Conservation (phyloP, 306 rosid genomes). For the Benincasa hispida region DNA sequence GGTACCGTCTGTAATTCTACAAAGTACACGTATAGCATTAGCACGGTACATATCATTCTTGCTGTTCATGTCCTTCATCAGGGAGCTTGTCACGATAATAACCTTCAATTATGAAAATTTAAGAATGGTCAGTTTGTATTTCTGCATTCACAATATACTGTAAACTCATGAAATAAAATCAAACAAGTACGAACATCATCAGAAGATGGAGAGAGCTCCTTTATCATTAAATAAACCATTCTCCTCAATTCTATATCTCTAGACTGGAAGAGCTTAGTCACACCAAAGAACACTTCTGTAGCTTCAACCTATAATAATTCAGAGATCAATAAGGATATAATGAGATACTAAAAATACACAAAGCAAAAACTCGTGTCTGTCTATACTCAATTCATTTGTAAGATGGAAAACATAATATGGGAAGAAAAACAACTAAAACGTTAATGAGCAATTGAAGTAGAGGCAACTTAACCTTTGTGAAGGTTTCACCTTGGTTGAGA, state of each 20-base stretch:
- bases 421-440: not conserved
- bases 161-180: slow-evolving; percentile 1
- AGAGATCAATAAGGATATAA: not conserved
- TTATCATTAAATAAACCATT: slow-evolving; percentile 94
- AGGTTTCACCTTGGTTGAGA: slow-evolving; percentile 84
- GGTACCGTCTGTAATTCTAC: slow-evolving; percentile 93
- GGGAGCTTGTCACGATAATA: slow-evolving; percentile 93
- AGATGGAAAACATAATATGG: not conserved
- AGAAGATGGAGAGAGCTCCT: slow-evolving; percentile 89
- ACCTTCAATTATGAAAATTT: slow-evolving; percentile 31
- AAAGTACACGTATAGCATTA: slow-evolving; percentile 95
- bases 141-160: slow-evolving; percentile 7
- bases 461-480: slow-evolving; percentile 62
- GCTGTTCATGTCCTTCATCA: slow-evolving; percentile 99
- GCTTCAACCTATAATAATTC: slow-evolving; percentile 60
- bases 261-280: slow-evolving; percentile 93
- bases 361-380: not conserved
- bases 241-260: slow-evolving; percentile 91
- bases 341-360: not conserved
- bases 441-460: slow-evolving; percentile 1
- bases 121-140: slow-evolving; percentile 20
- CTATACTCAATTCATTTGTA: not conserved
- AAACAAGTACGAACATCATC: slow-evolving; percentile 54
- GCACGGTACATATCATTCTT: slow-evolving; percentile 97
- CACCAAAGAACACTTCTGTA: slow-evolving; percentile 94